Base-by-base conservation (phyloP, 179 eudicot genomes). In the Beta corolliflora region DNA sequence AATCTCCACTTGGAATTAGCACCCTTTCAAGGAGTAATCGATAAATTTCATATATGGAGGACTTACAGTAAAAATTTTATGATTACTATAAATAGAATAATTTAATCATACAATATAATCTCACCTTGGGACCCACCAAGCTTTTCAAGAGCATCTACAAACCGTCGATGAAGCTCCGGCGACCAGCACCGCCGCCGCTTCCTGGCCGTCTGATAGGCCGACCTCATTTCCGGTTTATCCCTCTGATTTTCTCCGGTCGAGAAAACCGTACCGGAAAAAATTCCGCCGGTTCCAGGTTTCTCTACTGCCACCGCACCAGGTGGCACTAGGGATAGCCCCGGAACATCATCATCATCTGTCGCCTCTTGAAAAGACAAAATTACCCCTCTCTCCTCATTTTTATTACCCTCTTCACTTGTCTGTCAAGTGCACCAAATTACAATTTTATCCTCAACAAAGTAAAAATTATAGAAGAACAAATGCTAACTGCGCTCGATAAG, bases 101-200 rank as follows among this genome's bases (percentile, higher is more conserved):
- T 46, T 41, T 1, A 68, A 68, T 7, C 13, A 68, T 1, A 16
- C 6, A 2, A 68, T 21, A 12, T 15, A 68, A 15, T 16, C 63
- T 73, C 63, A 88, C 91, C 88, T 85, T 85, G 87, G 64, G 89
- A 64, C 72, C 89, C 89, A 73, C 91, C 91, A 19, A 89, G 89
- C 58, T 78, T 84, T 3, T 84, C 88, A 54, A 88, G 90, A 5
- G 92, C 88, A 12, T 80, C 86, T 4, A 88, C 60, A 19, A 88
- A 88, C 44, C 85, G 79, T 10, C 87, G 83, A n/a, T 90, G 91
- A 31, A 90, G 84, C 73, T 90, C 88, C 63, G 86, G 86, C 14
- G 92, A 86, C 92, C 92, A 90, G 59, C 88, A 87, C 59, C 92
- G 87, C 63, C 92, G 64, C 61, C 83, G 88, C 60, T 90, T 90